phyloP scores from a whole-genome alignment of 140 eudicot species.

The Cichorium intybus region DNA sequence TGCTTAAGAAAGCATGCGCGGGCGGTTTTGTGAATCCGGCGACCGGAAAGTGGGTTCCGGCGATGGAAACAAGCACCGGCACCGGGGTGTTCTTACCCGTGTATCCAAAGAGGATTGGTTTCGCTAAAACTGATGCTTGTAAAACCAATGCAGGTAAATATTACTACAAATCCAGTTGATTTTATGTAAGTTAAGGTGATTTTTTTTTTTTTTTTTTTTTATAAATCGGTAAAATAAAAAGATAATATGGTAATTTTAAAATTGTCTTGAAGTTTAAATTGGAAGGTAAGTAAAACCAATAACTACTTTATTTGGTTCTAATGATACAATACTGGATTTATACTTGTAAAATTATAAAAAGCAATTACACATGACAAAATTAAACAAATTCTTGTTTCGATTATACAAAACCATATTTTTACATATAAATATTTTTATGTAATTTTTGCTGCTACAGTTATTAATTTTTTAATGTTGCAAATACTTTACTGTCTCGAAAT shows the following conservation, averaged over 20 bases:
- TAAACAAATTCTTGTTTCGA: no score
- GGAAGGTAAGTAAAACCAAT: no score
- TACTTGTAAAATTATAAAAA: background rate
- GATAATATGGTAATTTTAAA: no score
- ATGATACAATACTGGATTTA: no score
- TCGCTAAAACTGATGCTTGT: background rate
- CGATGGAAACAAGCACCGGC: slow-evolving; percentile 10
- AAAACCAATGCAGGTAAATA: background rate
- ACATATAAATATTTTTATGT: background rate
- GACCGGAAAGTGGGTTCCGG: background rate
- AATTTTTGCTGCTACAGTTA: background rate
- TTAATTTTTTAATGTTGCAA: background rate
- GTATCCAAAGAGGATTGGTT: background rate
- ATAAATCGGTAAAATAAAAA: no score
- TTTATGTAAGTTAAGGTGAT: no score
- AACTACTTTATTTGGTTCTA: background rate
- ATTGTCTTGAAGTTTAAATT: no score
- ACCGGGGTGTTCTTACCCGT: slow-evolving; percentile 18
- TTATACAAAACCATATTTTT: background rate
- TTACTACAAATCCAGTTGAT: background rate
- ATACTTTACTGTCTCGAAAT: background rate
- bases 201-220: no score
- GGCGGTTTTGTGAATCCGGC: slow-evolving; percentile 12
- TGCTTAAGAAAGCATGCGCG: background rate
- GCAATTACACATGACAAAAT: background rate